phyloP scores from a whole-genome alignment of 31 red algal species.

The Endocladia muricata region DNA sequence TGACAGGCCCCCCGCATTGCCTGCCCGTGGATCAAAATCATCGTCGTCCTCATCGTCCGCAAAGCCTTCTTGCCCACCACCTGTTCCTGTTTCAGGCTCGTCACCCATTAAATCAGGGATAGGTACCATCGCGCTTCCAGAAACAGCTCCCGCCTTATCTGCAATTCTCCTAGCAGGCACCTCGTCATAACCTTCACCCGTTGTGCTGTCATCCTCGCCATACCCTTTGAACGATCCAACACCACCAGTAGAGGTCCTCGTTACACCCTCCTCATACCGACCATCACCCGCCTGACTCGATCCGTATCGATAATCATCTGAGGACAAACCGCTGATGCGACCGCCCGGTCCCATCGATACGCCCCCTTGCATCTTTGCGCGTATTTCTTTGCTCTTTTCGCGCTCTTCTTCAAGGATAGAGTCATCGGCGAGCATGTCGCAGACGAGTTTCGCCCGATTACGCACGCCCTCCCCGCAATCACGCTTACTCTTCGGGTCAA shows the following conservation, averaged over 20 bases:
- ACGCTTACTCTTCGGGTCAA: conserved; percentile 46
- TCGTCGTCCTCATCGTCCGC: conserved; percentile 20
- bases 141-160: neutral
- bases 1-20: neutral
- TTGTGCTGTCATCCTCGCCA: conserved; percentile 28
- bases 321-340: conserved; percentile 59
- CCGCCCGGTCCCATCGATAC: neutral
- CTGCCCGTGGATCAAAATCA: conserved; percentile 16
- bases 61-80: conserved; percentile 3
- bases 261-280: neutral
- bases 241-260: neutral
- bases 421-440: conserved; percentile 72
- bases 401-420: conserved; percentile 75
- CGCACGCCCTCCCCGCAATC: conserved; percentile 88
- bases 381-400: conserved; percentile 73
- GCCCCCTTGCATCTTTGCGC: conserved; percentile 57
- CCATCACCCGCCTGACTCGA: neutral
- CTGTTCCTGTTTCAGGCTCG: neutral
- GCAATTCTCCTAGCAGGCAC: neutral
- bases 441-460: conserved; percentile 65
- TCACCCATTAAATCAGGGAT: conserved; percentile 13
- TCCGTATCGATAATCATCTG: conserved; percentile 57
- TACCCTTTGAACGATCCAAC: conserved; percentile 39
- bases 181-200: conserved; percentile 20
- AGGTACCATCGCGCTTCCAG: neutral